Evolutionary conservation across 2,329 filamentous ascomycete species (phyloP), one percentile per base, ranked within the genome.

Genomic region (Ophiostoma quercus): DNA sequence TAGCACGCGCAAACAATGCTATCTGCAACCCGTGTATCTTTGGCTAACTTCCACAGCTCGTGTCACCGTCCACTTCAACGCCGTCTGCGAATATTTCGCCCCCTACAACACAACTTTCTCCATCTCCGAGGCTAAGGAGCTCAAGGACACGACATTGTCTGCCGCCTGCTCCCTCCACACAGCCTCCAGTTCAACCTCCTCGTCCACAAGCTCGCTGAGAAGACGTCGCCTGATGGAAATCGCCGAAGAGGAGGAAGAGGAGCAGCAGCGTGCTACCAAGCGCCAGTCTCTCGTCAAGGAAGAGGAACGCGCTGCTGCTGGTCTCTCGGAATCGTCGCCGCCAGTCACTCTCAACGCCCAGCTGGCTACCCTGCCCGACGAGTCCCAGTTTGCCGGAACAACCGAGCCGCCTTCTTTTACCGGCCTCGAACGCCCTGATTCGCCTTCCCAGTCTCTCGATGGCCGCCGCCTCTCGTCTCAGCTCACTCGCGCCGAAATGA

Each of bases 161-260:
- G 88, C 93, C 41, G 92, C 92, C 69, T 97, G 94, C 79, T 93
- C 93, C 62, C 83, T 97, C 69, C 93, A 97, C 79, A 91, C 94
- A 54, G 92, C 93, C 8, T 92, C 92, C 14, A 90, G 90, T 54
- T 96, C 94, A 25, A 92, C 89, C 74, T 92, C 90, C 34, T 96
- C 94, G 12, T 94, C 92, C 4, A 91, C 87, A 67, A 93, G 91
- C 77, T 96, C 92, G 5, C 82, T 93, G 73, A 87, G 90, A 71
- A 85, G 89, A 76, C 87, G 90, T 75, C 89, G 92, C 74, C 82
- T 98, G 75, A 90, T 94, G 81, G 94, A 96, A 80, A 97, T 98
- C 77, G 89, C 90, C n/a, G 95, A 98, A 80, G 91, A 90, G 69
- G 92, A 96, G 76, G 93, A 96, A 75, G 87, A 89, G 62, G 80